These are phyloP conservation scores for Monilinia aucupariae DNA, from an alignment of 2,329 filamentous ascomycete species.

Conservation along the genomic window DNA sequence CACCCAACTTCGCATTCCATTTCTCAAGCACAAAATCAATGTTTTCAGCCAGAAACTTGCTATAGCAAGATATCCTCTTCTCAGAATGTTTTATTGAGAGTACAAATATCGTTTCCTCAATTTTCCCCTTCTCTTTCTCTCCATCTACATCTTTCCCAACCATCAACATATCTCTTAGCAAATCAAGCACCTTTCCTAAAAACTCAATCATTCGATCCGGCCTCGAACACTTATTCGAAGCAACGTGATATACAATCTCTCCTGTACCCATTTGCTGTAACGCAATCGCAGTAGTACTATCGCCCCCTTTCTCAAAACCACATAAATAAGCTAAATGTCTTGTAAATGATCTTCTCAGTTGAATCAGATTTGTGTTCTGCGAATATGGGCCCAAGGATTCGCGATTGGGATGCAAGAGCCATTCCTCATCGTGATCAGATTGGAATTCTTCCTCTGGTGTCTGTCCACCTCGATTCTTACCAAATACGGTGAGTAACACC, in stretches of 20 bases:
- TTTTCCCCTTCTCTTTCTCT: background rate
- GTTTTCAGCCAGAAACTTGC: background rate
- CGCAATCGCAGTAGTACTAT: constrained; percentile 42
- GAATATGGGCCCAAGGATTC: constrained; percentile 19
- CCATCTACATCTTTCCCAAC: background rate
- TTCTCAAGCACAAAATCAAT: background rate
- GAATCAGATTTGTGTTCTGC: background rate
- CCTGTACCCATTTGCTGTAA: constrained; percentile 35
- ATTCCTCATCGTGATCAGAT: constrained; percentile 11
- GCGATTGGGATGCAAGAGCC: too few species aligned
- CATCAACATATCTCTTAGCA: background rate
- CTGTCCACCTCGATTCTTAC: constrained; percentile 33
- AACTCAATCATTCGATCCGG: background rate
- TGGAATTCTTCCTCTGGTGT: constrained; percentile 6
- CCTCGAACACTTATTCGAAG: constrained; percentile 36
- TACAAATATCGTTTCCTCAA: background rate
- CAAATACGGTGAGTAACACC: constrained; percentile 35
- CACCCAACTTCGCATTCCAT: background rate
- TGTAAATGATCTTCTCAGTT: constrained; percentile 33
- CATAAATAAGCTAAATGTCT: constrained; percentile 42
- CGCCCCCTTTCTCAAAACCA: constrained; percentile 44
- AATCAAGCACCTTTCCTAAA: background rate
- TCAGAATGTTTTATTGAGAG: background rate
- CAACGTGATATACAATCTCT: constrained; percentile 41
- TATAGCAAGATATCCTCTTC: background rate